Base-by-base conservation (phyloP, 208 protist genomes). In the Trypanosoma brucei region DNA sequence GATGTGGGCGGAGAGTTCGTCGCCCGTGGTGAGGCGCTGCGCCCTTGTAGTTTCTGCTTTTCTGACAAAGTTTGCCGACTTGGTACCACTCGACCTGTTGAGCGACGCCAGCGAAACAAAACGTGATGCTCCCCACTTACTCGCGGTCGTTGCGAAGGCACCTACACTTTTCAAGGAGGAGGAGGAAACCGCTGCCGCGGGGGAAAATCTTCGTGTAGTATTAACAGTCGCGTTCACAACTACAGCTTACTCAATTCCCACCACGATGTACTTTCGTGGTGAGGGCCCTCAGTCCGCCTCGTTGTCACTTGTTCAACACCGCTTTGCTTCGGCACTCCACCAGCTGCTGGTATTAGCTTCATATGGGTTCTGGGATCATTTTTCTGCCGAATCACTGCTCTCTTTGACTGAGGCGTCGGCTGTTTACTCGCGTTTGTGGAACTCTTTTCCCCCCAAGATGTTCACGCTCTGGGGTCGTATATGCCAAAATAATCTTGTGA, bases 321-420 rank as follows among this genome's bases (percentile, higher is more conserved):
- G 55, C 3, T 46, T 76, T 58, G 70, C 60, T 2, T 36, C 3
- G n/a, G 49, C 75, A 50, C 44, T 72, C 11, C 52, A 71, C 61
- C 3, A 59, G 11, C 54, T 78, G 4, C 68, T 65, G 55, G 34
- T 31, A 57, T 40, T 6, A 9, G 68, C 70, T 1, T 75, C 77
- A 31, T 8, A 44, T 22, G 51, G 79, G 39, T 66, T 70, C 33
- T 83, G 77, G 77, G 31, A 45, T 9, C 58, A 72, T 44, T 83
- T 83, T 39, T 68, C 63, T 11, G 40, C 39, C 35, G 50, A 52
- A 3, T 63, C 77, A 11, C 61, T 83, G 35, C 36, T 70, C 46
- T 76, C 72, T 30, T 61, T 55, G 8, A n/a, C 61, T 42, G 70
- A 79, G 49, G 60, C 48, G 34, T 52, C 72, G 55, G 66, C 62